Conservation (phyloP, 78 protist genomes). For the Cyanophora paradoxa region DNA sequence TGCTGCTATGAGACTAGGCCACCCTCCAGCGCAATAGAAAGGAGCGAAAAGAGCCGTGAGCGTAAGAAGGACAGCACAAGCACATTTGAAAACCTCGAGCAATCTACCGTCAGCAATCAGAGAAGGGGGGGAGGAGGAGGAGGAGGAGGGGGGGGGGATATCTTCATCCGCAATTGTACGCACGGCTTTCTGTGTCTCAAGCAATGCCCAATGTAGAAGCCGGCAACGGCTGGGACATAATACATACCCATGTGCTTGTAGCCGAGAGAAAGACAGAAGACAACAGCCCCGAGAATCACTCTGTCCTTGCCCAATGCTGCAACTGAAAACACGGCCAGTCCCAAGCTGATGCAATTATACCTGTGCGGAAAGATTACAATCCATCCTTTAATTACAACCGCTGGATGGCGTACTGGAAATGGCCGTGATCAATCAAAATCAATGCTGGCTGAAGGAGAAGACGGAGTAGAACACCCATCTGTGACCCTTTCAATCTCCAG, state of each 20-base stretch:
- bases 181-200: not conserved
- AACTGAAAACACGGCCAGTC: conserved; percentile 59
- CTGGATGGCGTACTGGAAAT: conserved; percentile 77
- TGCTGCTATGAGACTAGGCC: conserved; percentile 19
- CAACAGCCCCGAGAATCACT: conserved; percentile 3
- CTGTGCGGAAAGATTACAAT: not conserved
- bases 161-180: no score
- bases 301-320: not conserved
- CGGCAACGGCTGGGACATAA: conserved; percentile 74
- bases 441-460: conserved; percentile 13
- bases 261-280: conserved; percentile 55
- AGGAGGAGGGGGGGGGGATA: not conserved
- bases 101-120: not conserved
- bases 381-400: not conserved
- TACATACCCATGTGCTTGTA: conserved; percentile 88
- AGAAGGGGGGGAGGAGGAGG: not conserved
- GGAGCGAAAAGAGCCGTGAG: conserved; percentile 57
- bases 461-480: not conserved
- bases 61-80: conserved; percentile 39
- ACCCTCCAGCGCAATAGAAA: not conserved
- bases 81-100: not conserved
- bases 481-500: not conserved
- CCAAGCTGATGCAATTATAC: conserved; percentile 74
- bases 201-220: conserved; percentile 37
- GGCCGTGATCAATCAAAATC: conserved; percentile 79